phyloP scores from a whole-genome alignment of 345 rosid species.

The Psidium guajava region DNA sequence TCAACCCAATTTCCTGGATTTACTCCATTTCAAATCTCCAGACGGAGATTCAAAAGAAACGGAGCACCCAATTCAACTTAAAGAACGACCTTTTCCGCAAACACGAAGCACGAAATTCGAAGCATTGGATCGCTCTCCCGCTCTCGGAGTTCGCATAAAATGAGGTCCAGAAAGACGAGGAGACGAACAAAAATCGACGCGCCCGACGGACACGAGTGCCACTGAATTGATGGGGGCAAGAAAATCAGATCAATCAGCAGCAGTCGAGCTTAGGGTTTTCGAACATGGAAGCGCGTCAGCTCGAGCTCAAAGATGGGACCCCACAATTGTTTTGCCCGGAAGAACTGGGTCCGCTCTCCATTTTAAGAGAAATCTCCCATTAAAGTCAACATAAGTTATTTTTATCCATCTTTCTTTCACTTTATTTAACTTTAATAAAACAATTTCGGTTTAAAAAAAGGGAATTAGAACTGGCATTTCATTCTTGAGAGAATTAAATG shows the following conservation, averaged over 20 bases:
- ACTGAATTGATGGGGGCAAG: neutral
- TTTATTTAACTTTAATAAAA: neutral
- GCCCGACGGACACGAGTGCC: neutral
- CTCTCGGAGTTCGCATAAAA: neutral
- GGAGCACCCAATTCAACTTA: neutral
- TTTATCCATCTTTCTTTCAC: neutral
- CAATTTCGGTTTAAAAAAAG: neutral
- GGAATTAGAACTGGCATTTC: neutral
- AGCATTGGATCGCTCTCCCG: slow-evolving; percentile 14
- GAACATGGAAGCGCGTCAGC: neutral
- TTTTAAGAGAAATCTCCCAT: neutral
- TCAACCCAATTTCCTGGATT: neutral
- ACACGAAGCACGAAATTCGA: neutral
- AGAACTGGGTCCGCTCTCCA: neutral
- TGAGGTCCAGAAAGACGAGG: neutral
- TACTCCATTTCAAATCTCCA: neutral
- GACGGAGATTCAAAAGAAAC: neutral
- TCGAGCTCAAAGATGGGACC: neutral
- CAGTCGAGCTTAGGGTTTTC: neutral
- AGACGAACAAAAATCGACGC: neutral
- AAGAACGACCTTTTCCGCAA: neutral
- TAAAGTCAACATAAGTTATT: neutral
- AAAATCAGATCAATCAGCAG: neutral
- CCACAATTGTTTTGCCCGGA: neutral
- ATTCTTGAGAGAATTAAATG: neutral